Evolutionary conservation across 2,329 filamentous ascomycete genomes (phyloP), one percentile per base, ranked within the genome.

Genomic region (Dactylella cylindrospora): DNA sequence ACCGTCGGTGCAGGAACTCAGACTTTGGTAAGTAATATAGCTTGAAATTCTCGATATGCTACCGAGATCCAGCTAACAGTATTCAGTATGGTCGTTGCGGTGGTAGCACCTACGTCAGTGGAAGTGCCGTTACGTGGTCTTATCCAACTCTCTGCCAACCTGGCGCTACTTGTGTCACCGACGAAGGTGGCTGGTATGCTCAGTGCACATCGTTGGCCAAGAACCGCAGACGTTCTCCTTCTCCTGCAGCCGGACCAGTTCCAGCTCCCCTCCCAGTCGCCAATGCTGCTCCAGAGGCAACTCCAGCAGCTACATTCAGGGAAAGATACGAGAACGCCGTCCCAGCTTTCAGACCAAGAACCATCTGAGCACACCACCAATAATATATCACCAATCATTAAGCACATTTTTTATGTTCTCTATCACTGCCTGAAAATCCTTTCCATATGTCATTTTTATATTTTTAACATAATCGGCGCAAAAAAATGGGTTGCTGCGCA

Each of bases 401-500:
- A 13, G 23, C 17, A 31, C 35, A 26, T 38, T 33, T 36, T 41
- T 45, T 19, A 19, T 29, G 38, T 36, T 41, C 32, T 55, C 40
- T 33, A 33, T 44, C 31, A 47, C 13, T 49, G n/a, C n/a, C n/a
- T n/a, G n/a, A n/a, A n/a, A n/a, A n/a, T n/a, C n/a, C n/a, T n/a
- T n/a, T n/a, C n/a, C n/a, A n/a, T n/a, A n/a, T n/a, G n/a, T 36
- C 10, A 35, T 32, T 39, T 23, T 52, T 17, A 46, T 52, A 46
- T 52, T 15, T 54, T 29, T 31, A 54, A 53, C 57, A 62, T 62
- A 32, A 49, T 15, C 35, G 57, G 57, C 57, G 57, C 57, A 62
- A 49, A 54, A n/a, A 62, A 62, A 62, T 54, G 47, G 49, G 57
- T 52, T 3, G 44, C 28, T 54, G 49, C 57, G 57, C 57, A 44